Evolutionary conservation across 176 grass and related monocot genomes (phyloP).

Genomic region (Miscanthus lutarioriparius): DNA sequence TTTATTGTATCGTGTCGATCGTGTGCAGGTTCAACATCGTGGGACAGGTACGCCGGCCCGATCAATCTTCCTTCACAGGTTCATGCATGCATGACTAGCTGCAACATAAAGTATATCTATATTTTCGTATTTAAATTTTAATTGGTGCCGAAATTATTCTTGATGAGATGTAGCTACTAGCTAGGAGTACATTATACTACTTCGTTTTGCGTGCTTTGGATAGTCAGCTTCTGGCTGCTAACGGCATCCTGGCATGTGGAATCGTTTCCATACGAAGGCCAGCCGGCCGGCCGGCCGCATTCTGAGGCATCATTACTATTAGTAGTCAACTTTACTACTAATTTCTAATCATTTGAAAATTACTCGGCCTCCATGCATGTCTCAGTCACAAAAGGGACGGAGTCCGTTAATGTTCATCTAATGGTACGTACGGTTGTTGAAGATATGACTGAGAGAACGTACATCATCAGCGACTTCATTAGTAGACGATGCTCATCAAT

Average conservation of each 20-base stretch:
- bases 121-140: background rate
- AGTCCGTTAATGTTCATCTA: no score
- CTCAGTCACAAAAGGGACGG: no score
- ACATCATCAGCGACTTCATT: no score
- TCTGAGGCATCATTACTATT: background rate
- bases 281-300: background rate
- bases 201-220: background rate
- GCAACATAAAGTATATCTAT: no score
- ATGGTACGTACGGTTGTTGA: no score
- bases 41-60: constrained; percentile 39
- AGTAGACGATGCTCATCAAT: no score
- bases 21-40: constrained; percentile 54
- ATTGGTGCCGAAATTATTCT: background rate
- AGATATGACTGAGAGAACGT: no score
- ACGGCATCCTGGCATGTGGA: background rate
- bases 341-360: no score
- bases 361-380: no score
- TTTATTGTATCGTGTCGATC: background rate
- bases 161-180: background rate
- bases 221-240: background rate
- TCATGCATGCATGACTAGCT: no score
- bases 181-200: background rate
- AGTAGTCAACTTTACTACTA: background rate
- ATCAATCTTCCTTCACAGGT: background rate
- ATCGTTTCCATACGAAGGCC: background rate